These are phyloP conservation scores for Chaetomiaceae sp. DNA, from an alignment of 2,329 filamentous ascomycete species.

Conservation along the genomic window DNA sequence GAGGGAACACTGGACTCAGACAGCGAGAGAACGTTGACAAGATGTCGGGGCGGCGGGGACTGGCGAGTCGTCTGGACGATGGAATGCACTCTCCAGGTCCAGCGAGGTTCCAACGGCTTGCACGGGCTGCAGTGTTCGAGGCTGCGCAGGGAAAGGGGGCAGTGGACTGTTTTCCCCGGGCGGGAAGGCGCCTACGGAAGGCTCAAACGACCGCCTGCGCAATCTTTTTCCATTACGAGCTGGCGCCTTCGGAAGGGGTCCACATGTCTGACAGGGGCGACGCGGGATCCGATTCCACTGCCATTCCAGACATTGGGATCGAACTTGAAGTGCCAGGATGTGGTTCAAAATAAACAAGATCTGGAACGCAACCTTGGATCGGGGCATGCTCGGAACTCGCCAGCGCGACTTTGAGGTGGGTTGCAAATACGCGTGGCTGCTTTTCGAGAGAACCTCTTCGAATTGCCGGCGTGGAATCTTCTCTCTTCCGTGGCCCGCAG, in stretches of 20 bases:
- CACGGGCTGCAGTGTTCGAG: conserved; percentile 8
- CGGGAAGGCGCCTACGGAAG: conserved; percentile 20
- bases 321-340: conserved; percentile 13
- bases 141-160: conserved; percentile 19
- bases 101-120: conserved; percentile 15
- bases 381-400: background rate
- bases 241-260: conserved; percentile 6
- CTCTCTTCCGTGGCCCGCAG: background rate
- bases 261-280: conserved; percentile 21
- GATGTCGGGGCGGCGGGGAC: conserved; percentile 11
- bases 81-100: conserved; percentile 13
- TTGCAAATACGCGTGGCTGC: background rate
- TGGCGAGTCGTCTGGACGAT: conserved; percentile 16
- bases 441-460: background rate
- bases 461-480: background rate
- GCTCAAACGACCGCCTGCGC: conserved; percentile 15
- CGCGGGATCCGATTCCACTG: conserved; percentile 15
- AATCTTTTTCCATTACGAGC: conserved; percentile 24
- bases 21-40: conserved; percentile 11
- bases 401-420: background rate
- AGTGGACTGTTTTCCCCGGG: conserved; percentile 20
- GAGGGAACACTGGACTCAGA: conserved; percentile 13
- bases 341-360: conserved; percentile 27
- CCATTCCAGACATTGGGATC: conserved; percentile 18
- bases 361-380: conserved; percentile 19